Base-by-base conservation (phyloP, 164 flowering plant genomes). In the Macadamia integrifolia region DNA sequence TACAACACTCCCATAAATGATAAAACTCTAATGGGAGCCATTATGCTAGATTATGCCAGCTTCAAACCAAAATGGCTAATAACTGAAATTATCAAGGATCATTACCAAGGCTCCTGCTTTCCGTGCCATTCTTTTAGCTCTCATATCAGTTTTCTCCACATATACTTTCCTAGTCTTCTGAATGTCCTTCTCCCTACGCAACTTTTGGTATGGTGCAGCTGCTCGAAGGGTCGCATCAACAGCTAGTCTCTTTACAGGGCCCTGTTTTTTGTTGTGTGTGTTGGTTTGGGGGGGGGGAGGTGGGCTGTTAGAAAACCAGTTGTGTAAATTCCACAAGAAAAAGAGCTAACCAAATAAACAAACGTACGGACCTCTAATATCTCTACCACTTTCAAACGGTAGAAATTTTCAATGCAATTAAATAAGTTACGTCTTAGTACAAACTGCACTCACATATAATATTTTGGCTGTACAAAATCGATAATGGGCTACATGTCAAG, bases 171-270 rank as follows among this genome's bases (percentile, higher is more conserved):
- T 85, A 71, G 3, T 80, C 70, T 82, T 88, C 53, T 62, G 85
- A 56, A 72, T 58, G 71, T 87, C 86, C 74, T 81, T 87, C 77
- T 85, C 93, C 77, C 87, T 85, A 28, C 98, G 85, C 74, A 89
- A 76, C 76, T 89, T 93, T 58, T 93, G 98, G 76, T 91, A 93
- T 74, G 98, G 98, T 62, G 98, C 98, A 81, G 98, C 98, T 58
- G 98, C 98, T 78, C 98, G 84, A 50, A 93, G 96, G 69, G 98
- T 93, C 68, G 98, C 98, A 86, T 93, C 98, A 72, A 93, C 98
- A 60, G 98, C 98, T 82, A 93, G 80, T 73, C 98, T 87, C 78
- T 79, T 93, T 30, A 93, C 87, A 69, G 97, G 98, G 66, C 98
- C 98, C 98, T 93, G 88, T 32, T 32, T 67, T 60, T 35, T 35